Evolutionary conservation across 306 rosid genomes (phyloP), one percentile per base, ranked within the genome.

Genomic region (Carpinus fangiana): DNA sequence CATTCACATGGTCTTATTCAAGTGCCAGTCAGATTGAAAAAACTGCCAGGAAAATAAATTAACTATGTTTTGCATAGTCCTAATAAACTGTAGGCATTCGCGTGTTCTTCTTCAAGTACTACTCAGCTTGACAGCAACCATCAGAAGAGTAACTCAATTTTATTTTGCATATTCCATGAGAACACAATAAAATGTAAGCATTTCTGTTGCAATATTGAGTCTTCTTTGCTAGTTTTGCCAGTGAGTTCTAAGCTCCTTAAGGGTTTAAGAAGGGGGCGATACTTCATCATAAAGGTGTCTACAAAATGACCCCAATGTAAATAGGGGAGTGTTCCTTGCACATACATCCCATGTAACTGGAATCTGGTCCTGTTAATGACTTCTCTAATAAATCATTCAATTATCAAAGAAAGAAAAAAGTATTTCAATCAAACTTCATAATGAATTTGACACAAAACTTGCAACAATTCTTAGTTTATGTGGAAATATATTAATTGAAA

Each of bases 1-100:
- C 20, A 3, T 31, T 16, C 69, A 62, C 46, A 62, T 16, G 17
- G 31, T 34, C 45, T 64, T 14, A 36, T 64, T 64, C 47, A 64
- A 64, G 12, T 34, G 70, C 70, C 31, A 64, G 70, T 34, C 47
- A 64, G 47, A 18, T 64, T 64, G 70, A 64, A 64, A 64, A 46
- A 5, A 17, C 34, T 13, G n/a, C 9, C 18, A 28, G 17, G 45
- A 36, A 55, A 64, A 20, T 16, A 2, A 14, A 7, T 17, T 7
- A 31, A 31, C 14, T 6, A 14, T 31, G 34, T 8, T 31, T 64
- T 34, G 70, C 70, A 61, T 34, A 34, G 14, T 64, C 21, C 7
- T 9, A 31, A 62, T 9, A 38, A 66, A 66, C 50, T 0, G 14
- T 10, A 66, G 10, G 50, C 50, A 66, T 16, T 60, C 18, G 5